phyloP scores from a whole-genome alignment of 352 stramenopile genomes.

The Elongisporangium anandrum region DNA sequence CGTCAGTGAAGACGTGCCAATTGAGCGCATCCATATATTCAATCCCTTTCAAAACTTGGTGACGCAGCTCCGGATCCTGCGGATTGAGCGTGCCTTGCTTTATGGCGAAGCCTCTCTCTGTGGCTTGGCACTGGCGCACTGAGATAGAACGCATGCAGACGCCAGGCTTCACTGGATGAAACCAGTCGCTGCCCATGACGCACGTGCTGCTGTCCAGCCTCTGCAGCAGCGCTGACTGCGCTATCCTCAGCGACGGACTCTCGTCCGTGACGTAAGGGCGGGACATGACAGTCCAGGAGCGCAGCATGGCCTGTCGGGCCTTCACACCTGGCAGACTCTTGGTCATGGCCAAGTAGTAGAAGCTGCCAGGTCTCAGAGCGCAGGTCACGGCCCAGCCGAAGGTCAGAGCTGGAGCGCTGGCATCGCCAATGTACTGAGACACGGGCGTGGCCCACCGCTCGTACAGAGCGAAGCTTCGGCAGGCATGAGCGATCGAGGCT shows the following conservation, averaged over 20 bases:
- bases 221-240: slow-evolving; percentile 40
- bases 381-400: slow-evolving; percentile 49
- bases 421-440: slow-evolving; percentile 2
- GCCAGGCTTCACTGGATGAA: slow-evolving; percentile 39
- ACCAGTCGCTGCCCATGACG: slow-evolving; percentile 34
- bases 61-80: slow-evolving; percentile 30
- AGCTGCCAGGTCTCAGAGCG: slow-evolving; percentile 24
- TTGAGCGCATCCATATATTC: slow-evolving; percentile 51
- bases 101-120: slow-evolving; percentile 50
- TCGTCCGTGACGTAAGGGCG: neutral
- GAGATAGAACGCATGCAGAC: slow-evolving; percentile 46
- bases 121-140: slow-evolving; percentile 41
- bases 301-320: slow-evolving; percentile 34
- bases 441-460: slow-evolving; percentile 35
- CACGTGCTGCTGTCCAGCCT: slow-evolving; percentile 46
- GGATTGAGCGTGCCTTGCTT: slow-evolving; percentile 58
- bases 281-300: slow-evolving; percentile 24
- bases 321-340: slow-evolving; percentile 41
- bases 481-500: slow-evolving; percentile 45
- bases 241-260: slow-evolving; percentile 19
- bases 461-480: slow-evolving; percentile 45
- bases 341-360: slow-evolving; percentile 46
- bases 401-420: slow-evolving; percentile 15
- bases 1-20: slow-evolving; percentile 48
- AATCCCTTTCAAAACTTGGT: slow-evolving; percentile 17